A percentile compares a stretch with the other conserved stretches of the same genome.
Evolutionary conservation across 2,329 filamentous ascomycete genomes (phyloP).

Genomic region (Fusarium chuoi): DNA sequence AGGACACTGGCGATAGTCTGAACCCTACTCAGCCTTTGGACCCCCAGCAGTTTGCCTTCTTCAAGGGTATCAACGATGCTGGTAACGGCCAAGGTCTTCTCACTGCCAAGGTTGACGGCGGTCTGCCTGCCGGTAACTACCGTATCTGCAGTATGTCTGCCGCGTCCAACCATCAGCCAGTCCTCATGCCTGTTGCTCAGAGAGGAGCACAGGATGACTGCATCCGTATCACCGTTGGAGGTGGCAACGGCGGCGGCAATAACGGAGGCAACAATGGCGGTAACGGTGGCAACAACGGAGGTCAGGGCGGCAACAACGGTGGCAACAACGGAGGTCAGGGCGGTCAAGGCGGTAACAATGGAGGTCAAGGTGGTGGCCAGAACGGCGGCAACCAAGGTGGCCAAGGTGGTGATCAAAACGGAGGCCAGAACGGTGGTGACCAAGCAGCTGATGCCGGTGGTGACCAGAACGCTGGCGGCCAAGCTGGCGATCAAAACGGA

Average conservation of each 20-base stretch:
- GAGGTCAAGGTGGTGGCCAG: constrained; percentile 11
- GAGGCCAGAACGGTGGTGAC: constrained; percentile 11
- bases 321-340: neutral
- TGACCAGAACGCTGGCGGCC: constrained; percentile 2
- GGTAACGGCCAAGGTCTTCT: constrained; percentile 67
- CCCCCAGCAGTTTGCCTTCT: constrained; percentile 66
- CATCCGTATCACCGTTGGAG: constrained; percentile 66
- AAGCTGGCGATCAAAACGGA: neutral
- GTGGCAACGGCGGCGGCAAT: constrained; percentile 37
- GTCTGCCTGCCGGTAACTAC: constrained; percentile 71
- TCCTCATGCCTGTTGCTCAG: constrained; percentile 74
- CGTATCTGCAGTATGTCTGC: constrained; percentile 72
- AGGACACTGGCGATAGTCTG: constrained; percentile 62
- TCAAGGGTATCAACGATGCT: constrained; percentile 74
- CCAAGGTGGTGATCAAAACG: neutral
- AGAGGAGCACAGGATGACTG: constrained; percentile 75
- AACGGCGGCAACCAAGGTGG: neutral
- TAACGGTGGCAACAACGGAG: neutral
- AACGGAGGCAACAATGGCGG: constrained; percentile 23
- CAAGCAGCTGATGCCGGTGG: neutral
- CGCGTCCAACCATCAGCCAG: constrained; percentile 73
- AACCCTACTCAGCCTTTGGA: constrained; percentile 64
- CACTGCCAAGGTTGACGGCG: constrained; percentile 63
- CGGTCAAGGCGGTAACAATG: neutral
- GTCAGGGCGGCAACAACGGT: constrained; percentile 3